Evolutionary conservation across 768 basidiomycete species (phyloP), one percentile per base, ranked within the genome.

Genomic region (Lactifluus subvellereus): DNA sequence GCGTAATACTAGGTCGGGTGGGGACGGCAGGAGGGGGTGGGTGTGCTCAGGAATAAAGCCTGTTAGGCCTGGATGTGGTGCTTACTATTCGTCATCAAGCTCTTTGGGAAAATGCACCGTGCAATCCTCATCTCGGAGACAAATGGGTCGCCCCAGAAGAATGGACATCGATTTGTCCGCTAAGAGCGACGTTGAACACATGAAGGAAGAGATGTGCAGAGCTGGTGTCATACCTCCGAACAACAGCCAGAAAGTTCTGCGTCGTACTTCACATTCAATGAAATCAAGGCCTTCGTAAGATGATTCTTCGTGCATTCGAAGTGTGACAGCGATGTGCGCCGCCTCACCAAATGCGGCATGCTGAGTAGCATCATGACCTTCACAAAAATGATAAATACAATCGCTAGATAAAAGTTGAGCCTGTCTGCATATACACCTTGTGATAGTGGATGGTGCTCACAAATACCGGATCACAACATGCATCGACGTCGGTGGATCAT

Each of bases 111-210:
- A 91, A 72, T 91, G 86, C 2, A 91, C 83, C 9, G 90, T 91
- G 74, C 91, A 94, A 73, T 96, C 93, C 72, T 94, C 94, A 70
- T 94, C 91, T 57, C 90, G 82, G 70, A 94, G 78, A 73, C 86
- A 90, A 66, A 94, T 90, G 43, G 91, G 91, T 62, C 92, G 80
- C 18, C 89, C 90, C 50, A 93, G 79, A 47, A 94, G 77, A 68
- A 93, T 88, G 53, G 89, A 88, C 87, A 88, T 89, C 18, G 91
- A 92, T 75, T 93, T 93, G 73, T 95, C 94, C 66, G 91, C 91
- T 91, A 70, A 32, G 62, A 56, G 59, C 30, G 18, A 60, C 60
- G 54, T 45, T 54, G 60, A 59, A 54, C 47, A 55, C 37, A 14
- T 16, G 40, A 42, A 10, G 45, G 45, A 40, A 42, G n/a, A 68